These are phyloP conservation scores for Helianthus tuberosus DNA, from an alignment of 129 eudicot genomes.

Conservation along the genomic window DNA sequence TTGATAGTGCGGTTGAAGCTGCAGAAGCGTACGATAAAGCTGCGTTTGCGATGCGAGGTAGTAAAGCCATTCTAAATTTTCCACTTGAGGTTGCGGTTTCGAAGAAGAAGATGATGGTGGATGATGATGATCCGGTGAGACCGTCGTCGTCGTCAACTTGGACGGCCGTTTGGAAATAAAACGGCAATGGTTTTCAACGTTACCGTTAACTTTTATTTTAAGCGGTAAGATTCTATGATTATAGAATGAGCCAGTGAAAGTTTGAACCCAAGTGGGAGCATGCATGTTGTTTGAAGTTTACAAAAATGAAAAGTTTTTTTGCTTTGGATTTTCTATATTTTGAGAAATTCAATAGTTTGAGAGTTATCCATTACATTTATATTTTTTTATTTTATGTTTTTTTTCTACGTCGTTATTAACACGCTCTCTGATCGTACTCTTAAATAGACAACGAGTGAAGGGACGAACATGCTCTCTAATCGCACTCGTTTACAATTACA, in stretches of 20 bases:
- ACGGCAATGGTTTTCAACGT: neutral
- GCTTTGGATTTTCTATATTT: neutral
- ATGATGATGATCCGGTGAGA: conserved; percentile 29
- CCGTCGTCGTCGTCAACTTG: conserved; percentile 46
- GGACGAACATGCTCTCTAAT: no score
- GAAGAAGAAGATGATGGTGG: conserved; percentile 3
- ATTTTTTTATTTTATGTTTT: no score
- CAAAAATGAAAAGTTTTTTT: neutral
- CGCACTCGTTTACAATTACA: no score
- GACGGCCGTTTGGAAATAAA: neutral
- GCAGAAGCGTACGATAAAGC: conserved; percentile 86
- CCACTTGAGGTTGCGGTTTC: conserved; percentile 59
- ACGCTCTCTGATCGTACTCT: no score
- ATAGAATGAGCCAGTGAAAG: neutral
- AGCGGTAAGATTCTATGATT: no score
- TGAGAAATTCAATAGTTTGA: neutral
- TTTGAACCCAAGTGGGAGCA: neutral
- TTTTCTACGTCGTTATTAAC: no score
- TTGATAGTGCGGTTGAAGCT: conserved; percentile 65
- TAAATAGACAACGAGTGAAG: no score
- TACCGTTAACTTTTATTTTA: neutral
- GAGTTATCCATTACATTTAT: neutral
- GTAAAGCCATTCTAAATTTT: conserved; percentile 80
- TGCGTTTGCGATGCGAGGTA: conserved; percentile 73
- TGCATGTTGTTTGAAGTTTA: conserved; percentile 12